These are phyloP conservation scores for Naematelia encephala DNA, from an alignment of 768 basidiomycete genomes.

Conservation along the genomic window DNA sequence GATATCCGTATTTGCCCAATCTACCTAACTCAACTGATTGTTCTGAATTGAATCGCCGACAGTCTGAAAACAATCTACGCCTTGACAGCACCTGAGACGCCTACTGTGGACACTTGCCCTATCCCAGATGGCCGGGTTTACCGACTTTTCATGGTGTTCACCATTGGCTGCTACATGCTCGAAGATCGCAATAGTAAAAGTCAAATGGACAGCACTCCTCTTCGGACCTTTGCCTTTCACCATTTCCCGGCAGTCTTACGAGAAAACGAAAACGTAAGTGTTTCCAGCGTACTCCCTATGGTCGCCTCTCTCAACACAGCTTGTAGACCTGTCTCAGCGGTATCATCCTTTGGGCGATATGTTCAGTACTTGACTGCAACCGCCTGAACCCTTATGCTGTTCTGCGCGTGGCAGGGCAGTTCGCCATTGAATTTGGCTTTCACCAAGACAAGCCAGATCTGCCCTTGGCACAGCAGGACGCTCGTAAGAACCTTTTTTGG, in stretches of 20 bases:
- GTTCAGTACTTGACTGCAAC: not conserved
- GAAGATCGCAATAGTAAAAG: not conserved
- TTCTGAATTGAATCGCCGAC: too few species aligned
- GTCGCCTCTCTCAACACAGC: not conserved
- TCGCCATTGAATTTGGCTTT: not conserved
- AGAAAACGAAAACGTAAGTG: not conserved
- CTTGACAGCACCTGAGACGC: not conserved
- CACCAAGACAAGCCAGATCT: constrained; percentile 1
- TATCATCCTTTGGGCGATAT: not conserved
- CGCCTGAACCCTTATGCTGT: not conserved
- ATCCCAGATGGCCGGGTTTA: not conserved
- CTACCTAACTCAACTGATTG: too few species aligned
- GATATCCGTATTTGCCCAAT: not conserved
- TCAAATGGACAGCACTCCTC: not conserved
- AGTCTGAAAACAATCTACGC: constrained; percentile 3
- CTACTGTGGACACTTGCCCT: not conserved
- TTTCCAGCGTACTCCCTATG: not conserved
- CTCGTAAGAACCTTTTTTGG: not conserved
- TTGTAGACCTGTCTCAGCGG: not conserved
- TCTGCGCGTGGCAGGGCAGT: not conserved
- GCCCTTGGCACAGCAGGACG: not conserved
- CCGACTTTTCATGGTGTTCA: not conserved
- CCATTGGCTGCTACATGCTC: not conserved
- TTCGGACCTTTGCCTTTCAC: not conserved
- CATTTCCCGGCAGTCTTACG: not conserved